These are phyloP conservation scores for Nemania serpens DNA, from an alignment of 2,329 filamentous ascomycete species.

Conservation along the genomic window DNA sequence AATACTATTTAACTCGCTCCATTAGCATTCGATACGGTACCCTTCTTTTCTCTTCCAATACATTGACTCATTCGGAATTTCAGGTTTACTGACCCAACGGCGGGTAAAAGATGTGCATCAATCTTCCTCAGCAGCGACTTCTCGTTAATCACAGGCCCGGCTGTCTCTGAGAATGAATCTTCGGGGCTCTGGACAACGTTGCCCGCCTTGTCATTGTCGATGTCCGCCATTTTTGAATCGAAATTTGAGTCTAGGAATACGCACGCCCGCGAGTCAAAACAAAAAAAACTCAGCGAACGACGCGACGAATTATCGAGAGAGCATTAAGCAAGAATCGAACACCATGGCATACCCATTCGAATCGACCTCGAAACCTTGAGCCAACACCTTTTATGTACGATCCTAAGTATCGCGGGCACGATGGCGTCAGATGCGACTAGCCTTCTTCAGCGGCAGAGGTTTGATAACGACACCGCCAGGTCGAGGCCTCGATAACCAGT, in stretches of 20 bases:
- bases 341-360: background rate
- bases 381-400: background rate
- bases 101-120: slow-evolving; percentile 56
- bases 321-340: background rate
- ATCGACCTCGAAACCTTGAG: background rate
- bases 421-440: slow-evolving; percentile 22
- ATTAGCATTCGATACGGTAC: slow-evolving; percentile 8
- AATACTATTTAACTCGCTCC: slow-evolving; percentile 33
- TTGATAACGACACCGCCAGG: slow-evolving; percentile 1
- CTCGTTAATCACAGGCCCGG: slow-evolving; percentile 52
- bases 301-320: background rate
- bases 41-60: background rate
- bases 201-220: slow-evolving; percentile 25
- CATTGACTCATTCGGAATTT: background rate
- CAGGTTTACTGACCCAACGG: slow-evolving; percentile 46
- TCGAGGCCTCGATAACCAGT: background rate
- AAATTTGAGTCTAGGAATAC: background rate
- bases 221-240: slow-evolving; percentile 9
- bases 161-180: slow-evolving; percentile 31
- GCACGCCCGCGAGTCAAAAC: background rate
- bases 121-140: slow-evolving; percentile 62
- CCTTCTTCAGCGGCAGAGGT: background rate
- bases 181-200: slow-evolving; percentile 22
- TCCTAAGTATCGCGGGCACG: background rate
- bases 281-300: background rate